phyloP scores from a whole-genome alignment of 2,329 filamentous ascomycete species.

The Microdochium bolleyi region DNA sequence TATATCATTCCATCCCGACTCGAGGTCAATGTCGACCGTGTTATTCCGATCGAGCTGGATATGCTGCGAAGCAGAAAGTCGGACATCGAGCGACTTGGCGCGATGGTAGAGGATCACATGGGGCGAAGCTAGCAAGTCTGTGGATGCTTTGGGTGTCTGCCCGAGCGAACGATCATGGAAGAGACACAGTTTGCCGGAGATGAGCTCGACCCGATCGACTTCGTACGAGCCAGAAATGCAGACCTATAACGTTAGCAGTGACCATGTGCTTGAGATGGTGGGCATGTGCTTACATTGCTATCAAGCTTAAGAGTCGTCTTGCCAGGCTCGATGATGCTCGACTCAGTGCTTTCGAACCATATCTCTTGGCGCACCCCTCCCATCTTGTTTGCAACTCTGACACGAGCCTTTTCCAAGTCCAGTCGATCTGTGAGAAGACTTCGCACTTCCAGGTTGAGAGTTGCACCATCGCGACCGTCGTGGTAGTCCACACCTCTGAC shows the following conservation, averaged over 20 bases:
- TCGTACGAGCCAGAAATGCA: constrained; percentile 67
- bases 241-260: constrained; percentile 37
- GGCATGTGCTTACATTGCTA: constrained; percentile 29
- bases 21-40: constrained; percentile 65
- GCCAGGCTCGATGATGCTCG: constrained; percentile 45
- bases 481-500: constrained; percentile 62
- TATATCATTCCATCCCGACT: constrained; percentile 67
- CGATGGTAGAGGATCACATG: constrained; percentile 69
- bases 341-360: constrained; percentile 45
- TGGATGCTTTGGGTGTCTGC: constrained; percentile 34
- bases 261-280: constrained; percentile 9
- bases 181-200: constrained; percentile 55
- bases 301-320: constrained; percentile 34
- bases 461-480: constrained; percentile 66
- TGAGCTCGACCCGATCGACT: constrained; percentile 63
- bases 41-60: constrained; percentile 76
- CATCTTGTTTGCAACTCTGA: constrained; percentile 52
- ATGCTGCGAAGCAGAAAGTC: constrained; percentile 56
- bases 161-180: constrained; percentile 54
- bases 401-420: constrained; percentile 53
- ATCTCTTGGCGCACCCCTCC: constrained; percentile 57
- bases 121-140: constrained; percentile 48
- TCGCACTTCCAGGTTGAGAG: constrained; percentile 57
- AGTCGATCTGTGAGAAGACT: constrained; percentile 69
- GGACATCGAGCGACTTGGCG: constrained; percentile 58